These are phyloP conservation scores for Vitis riparia DNA, from an alignment of 164 flowering plant genomes.

Conservation along the genomic window DNA sequence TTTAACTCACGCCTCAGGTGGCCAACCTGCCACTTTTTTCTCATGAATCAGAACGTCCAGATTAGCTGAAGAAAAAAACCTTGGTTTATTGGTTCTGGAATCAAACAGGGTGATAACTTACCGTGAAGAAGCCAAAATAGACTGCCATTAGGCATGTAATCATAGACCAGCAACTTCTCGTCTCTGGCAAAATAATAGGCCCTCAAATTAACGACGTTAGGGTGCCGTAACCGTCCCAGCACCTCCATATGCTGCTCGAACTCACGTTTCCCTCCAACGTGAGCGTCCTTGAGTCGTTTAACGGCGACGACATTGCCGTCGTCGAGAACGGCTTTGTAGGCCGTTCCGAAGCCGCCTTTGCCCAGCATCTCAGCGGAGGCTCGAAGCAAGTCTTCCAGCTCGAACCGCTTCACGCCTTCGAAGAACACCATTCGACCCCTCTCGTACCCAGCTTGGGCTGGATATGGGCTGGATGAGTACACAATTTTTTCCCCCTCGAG, in stretches of 20 bases:
- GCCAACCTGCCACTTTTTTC: too few relatives aligned
- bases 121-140: conserved; percentile 91
- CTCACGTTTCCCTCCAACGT: conserved; percentile 58
- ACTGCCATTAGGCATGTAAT: conserved; percentile 78
- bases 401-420: conserved; percentile 67
- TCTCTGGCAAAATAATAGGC: conserved; percentile 84
- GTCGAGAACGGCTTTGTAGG: conserved; percentile 84
- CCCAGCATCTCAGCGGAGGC: conserved; percentile 98
- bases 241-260: conserved; percentile 82
- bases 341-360: conserved; percentile 87
- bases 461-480: conserved; percentile 62
- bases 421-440: conserved; percentile 82
- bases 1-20: too few relatives aligned
- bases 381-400: conserved; percentile 82
- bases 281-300: conserved; percentile 67
- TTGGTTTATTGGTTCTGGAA: neutral
- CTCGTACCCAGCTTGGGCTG: conserved; percentile 42
- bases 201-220: conserved; percentile 61
- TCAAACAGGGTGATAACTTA: conserved; percentile 22
- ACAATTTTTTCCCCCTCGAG: conserved; percentile 62
- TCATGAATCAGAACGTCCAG: too few relatives aligned
- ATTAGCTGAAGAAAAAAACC: too few relatives aligned
- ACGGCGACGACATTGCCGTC: conserved; percentile 85
- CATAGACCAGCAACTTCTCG: conserved; percentile 84
- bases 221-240: conserved; percentile 66